Base-by-base conservation (phyloP, 2,329 filamentous ascomycete genomes). In the Clarireedia hainanense region DNA sequence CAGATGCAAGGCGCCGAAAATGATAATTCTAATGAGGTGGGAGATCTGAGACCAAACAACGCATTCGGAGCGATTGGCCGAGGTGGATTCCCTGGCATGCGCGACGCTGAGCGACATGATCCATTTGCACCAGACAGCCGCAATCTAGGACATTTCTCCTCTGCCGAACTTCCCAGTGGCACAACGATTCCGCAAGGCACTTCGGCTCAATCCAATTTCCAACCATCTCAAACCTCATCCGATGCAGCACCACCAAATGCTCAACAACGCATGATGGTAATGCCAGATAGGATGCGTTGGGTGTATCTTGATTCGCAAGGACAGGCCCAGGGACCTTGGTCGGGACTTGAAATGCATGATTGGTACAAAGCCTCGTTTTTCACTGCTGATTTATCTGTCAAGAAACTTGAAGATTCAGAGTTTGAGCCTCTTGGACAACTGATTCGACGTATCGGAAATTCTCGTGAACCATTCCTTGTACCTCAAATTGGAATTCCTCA, bases 351-450 rank as follows among this genome's bases (percentile, higher is more conserved):
- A 72, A 99, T 99, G 94, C 95, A 99, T 64, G 95, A 99, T 66
- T 99, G 94, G 94, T 99, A 97, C 74, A 97, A 97, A 71, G 92
- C 91, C 39, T 91, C 92, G 47, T 99, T 97, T 74, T 99, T 99
- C 73, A 95, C 90, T 0, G 86, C 92, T 0, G 92, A 99, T 65
- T 78, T 99, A 20, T 83, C 95, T 45, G 94, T 99, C 34, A 96
- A 95, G 75, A 96, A 96, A 70, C 78, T 92, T 5, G 94, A 99
- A 69, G 94, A 99, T 67, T 77, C 80, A 0, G 92, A 99, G 50
- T 99, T 96, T 65, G 94, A 99, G 71, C 94, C 92, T 12, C 76
- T 99, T 9, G 94, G 92, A 2, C 91, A 97, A 71, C 81, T 99
- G 24, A 96, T 99, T 60, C 80, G 94, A 45, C 86, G 92, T 36